These are phyloP conservation scores for Graphiopsis chlorocephala DNA, from an alignment of 2,329 filamentous ascomycete species.

Conservation along the genomic window DNA sequence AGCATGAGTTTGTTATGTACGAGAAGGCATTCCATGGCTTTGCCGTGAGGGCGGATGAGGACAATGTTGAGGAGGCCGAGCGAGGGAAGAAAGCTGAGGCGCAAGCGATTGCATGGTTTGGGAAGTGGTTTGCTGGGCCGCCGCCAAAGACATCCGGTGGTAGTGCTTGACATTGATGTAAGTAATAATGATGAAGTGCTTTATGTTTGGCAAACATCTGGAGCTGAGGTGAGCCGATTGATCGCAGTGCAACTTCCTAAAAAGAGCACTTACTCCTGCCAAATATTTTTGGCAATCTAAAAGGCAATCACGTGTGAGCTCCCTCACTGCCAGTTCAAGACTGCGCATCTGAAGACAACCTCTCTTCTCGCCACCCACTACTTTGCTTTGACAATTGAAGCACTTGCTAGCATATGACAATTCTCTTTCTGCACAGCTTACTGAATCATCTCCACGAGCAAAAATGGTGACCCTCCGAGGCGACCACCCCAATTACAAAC, in stretches of 20 bases:
- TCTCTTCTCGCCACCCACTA: background rate
- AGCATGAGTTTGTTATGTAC: conserved; percentile 39
- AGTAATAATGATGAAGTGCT: background rate
- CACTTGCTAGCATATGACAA: background rate
- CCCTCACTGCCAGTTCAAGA: background rate
- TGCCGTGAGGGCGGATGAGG: conserved; percentile 36
- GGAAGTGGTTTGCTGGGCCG: conserved; percentile 31
- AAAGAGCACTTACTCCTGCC: background rate
- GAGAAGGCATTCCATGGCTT: conserved; percentile 38
- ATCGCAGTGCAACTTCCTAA: background rate
- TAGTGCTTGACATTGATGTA: background rate
- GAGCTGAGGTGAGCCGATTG: background rate
- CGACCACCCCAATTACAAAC: background rate
- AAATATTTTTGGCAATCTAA: background rate
- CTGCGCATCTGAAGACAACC: background rate
- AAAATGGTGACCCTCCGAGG: background rate
- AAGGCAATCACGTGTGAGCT: background rate
- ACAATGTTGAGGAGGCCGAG: conserved; percentile 33
- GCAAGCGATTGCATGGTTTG: conserved; percentile 40
- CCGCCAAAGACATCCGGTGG: background rate
- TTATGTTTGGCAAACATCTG: background rate
- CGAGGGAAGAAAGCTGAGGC: conserved; percentile 37
- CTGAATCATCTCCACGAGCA: background rate
- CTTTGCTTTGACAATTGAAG: background rate
- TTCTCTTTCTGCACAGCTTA: background rate